These are phyloP conservation scores for Fusarium sp. DNA, from an alignment of 2,329 filamentous ascomycete genomes.

Conservation along the genomic window DNA sequence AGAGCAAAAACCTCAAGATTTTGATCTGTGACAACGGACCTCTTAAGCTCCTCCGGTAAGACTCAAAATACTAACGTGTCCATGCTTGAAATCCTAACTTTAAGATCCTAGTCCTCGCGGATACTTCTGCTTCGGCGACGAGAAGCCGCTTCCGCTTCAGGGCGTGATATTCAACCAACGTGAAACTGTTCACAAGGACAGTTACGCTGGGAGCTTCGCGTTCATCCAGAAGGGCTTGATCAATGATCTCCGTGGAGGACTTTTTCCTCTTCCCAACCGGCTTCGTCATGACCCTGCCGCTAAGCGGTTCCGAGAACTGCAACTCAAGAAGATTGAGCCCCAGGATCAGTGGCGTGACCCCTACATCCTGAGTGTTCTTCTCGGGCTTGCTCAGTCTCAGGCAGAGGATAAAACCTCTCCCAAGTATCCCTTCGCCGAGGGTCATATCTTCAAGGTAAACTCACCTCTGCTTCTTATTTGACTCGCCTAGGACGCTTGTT, in stretches of 20 bases:
- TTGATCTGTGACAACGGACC: slow-evolving; percentile 38
- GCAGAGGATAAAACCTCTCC: slow-evolving; percentile 11
- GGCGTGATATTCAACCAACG: slow-evolving; percentile 35
- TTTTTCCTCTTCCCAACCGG: slow-evolving; percentile 32
- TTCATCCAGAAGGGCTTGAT: slow-evolving; percentile 43
- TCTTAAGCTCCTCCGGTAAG: slow-evolving; percentile 37
- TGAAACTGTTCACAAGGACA: background rate
- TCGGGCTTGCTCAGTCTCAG: slow-evolving; percentile 43
- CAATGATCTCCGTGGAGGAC: slow-evolving; percentile 27
- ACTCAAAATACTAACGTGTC: accelerated
- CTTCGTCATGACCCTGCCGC: slow-evolving; percentile 34
- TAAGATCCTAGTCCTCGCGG: slow-evolving; percentile 32
- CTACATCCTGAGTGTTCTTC: slow-evolving; percentile 40
- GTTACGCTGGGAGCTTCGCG: slow-evolving; percentile 30
- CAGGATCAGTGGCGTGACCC: slow-evolving; percentile 38
- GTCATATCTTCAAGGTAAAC: slow-evolving; percentile 33
- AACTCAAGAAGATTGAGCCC: slow-evolving; percentile 37
- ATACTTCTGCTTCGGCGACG: slow-evolving; percentile 39
- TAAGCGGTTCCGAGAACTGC: slow-evolving; percentile 20
- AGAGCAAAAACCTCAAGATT: slow-evolving; percentile 36
- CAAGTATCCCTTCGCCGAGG: background rate
- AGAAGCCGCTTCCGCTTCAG: slow-evolving; percentile 40
- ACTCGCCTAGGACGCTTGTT: background rate
- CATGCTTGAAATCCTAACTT: background rate
- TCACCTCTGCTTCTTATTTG: background rate